phyloP scores from a whole-genome alignment of 495 filamentous ascomycete genomes.

The Cenococcum geophilum region DNA sequence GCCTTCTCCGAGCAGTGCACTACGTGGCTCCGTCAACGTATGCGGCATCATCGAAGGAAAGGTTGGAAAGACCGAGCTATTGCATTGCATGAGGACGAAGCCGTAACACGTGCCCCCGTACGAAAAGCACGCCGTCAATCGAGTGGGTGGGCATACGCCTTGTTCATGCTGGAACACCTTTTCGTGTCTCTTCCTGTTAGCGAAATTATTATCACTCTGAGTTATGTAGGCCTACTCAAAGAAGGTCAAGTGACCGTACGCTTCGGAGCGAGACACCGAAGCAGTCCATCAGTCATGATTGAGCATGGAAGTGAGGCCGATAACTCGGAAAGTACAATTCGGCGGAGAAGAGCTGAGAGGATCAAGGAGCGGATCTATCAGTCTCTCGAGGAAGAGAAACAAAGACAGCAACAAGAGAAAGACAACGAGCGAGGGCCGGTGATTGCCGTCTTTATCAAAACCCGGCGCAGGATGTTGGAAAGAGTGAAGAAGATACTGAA shows the following conservation, averaged over 20 bases:
- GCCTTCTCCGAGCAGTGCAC: not conserved
- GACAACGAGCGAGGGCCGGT: not conserved
- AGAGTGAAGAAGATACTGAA: not conserved
- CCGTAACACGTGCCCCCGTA: not conserved
- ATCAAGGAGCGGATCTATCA: not conserved
- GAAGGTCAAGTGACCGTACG: not conserved
- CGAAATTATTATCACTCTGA: not conserved
- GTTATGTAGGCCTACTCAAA: not conserved
- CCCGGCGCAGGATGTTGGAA: not conserved
- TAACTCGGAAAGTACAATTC: not conserved
- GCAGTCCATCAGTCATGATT: not conserved
- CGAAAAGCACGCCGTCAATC: not conserved
- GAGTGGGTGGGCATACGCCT: slow-evolving; percentile 6
- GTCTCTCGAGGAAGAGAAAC: not conserved
- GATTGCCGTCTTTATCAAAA: not conserved
- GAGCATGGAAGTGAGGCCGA: not conserved
- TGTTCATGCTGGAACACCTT: slow-evolving; percentile 4
- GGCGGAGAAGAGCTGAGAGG: not conserved
- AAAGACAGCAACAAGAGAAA: not conserved
- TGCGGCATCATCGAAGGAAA: not conserved
- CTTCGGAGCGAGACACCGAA: not conserved
- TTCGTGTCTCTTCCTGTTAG: not conserved
- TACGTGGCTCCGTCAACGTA: not conserved
- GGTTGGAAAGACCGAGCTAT: slow-evolving; percentile 1
- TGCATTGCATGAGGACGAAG: not conserved